phyloP scores from a whole-genome alignment of 805 yeast species.

The Peterozyma toletana region DNA sequence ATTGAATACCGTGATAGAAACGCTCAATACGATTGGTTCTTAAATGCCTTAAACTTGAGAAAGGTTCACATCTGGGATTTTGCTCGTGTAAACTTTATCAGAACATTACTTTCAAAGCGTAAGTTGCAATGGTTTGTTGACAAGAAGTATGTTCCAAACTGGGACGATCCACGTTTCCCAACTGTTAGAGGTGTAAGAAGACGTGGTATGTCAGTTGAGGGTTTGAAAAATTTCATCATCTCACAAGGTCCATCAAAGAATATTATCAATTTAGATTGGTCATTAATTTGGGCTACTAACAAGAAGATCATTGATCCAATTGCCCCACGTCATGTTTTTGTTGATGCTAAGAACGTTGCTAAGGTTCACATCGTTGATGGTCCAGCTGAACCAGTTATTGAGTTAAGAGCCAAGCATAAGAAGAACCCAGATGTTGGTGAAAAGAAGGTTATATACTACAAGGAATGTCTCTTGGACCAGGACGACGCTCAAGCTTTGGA shows the following conservation, averaged over 20 bases:
- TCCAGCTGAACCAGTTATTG: slow-evolving; percentile 54
- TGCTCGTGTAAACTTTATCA: slow-evolving; percentile 92
- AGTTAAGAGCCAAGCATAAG: slow-evolving; percentile 88
- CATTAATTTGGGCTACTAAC: slow-evolving; percentile 94
- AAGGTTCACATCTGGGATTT: slow-evolving; percentile 98
- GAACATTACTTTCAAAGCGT: slow-evolving; percentile 94
- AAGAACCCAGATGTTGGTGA: slow-evolving; percentile 87
- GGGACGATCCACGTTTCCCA: slow-evolving; percentile 99
- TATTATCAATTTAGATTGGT: slow-evolving; percentile 96
- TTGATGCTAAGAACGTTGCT: slow-evolving; percentile 58
- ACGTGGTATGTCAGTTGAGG: slow-evolving; percentile 99
- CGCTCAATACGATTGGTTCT: slow-evolving; percentile 96
- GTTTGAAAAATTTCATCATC: slow-evolving; percentile 85
- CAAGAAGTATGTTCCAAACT: slow-evolving; percentile 74
- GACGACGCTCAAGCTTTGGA: slow-evolving; percentile 64
- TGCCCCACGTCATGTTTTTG: slow-evolving; percentile 93
- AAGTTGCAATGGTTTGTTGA: slow-evolving; percentile 99
- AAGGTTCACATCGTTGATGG: slow-evolving; percentile 61
- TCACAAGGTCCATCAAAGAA: slow-evolving; percentile 98
- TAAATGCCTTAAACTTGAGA: slow-evolving; percentile 72
- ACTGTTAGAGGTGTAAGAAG: slow-evolving; percentile 99
- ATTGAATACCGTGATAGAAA: slow-evolving; percentile 98
- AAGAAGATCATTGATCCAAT: slow-evolving; percentile 95
- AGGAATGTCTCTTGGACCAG: slow-evolving; percentile 72
- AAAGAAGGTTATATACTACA: slow-evolving; percentile 66